Evolutionary conservation across 768 basidiomycete genomes (phyloP).

Genomic region (Suillus sp.): DNA sequence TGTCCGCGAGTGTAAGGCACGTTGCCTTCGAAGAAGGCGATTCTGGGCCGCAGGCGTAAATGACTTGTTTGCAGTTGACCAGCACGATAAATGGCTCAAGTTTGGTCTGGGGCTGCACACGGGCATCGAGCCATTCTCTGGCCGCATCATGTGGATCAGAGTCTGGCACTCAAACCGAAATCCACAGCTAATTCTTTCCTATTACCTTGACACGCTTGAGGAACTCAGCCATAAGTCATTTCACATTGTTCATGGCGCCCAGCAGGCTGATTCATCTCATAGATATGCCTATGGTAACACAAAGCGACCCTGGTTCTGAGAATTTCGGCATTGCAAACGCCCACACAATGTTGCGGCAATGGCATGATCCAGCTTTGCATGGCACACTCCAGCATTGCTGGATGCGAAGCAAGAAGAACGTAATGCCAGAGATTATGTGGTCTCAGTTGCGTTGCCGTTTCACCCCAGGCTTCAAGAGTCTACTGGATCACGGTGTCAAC

Average conservation of each 20-base stretch:
- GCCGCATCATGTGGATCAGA: conserved; percentile 25
- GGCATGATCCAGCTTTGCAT: conserved; percentile 39
- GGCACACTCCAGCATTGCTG: conserved; percentile 45
- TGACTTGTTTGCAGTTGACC: conserved; percentile 41
- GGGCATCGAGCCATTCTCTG: conserved; percentile 25
- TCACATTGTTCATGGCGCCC: conserved; percentile 3
- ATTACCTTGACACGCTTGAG: conserved; percentile 19
- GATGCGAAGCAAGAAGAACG: conserved; percentile 34
- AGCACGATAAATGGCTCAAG: conserved; percentile 49
- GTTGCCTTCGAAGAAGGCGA: conserved; percentile 29
- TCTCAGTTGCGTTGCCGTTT: conserved; percentile 33
- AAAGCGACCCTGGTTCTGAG: conserved; percentile 46
- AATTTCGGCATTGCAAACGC: conserved; percentile 48
- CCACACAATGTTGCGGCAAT: conserved; percentile 41
- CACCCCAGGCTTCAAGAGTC: conserved; percentile 38
- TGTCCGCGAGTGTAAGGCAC: conserved; percentile 20
- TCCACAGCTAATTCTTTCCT: conserved; percentile 21
- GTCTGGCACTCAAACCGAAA: conserved; percentile 33
- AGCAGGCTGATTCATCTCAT: conserved; percentile 4
- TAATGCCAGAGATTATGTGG: conserved; percentile 48
- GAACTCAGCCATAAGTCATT: conserved; percentile 21
- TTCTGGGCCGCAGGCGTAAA: conserved; percentile 47
- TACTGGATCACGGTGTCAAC: conserved; percentile 34
- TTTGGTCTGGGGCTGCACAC: conserved; percentile 40
- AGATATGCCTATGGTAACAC: conserved; percentile 43